A percentile compares a stretch with the other conserved stretches of the same genome.
phyloP scores from a whole-genome alignment of 257 asterid genomes.

The Scutellaria galericulata region DNA sequence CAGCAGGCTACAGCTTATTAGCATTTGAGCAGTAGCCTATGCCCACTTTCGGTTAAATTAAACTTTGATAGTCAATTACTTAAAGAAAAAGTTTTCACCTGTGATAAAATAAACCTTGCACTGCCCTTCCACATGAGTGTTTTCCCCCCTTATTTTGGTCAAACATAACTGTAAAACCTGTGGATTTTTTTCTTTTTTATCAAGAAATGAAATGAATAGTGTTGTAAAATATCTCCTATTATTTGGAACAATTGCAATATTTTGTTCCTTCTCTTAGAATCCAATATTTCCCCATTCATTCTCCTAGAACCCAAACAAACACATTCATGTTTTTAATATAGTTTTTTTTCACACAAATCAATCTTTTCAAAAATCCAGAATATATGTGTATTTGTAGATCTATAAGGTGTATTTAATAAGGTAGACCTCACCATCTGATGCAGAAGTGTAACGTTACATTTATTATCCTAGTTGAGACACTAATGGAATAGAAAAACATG shows the following conservation, averaged over 20 bases:
- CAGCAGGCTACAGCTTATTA: constrained; percentile 4
- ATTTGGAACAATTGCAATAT: not conserved
- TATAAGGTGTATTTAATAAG: not conserved
- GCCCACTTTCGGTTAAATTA: not conserved
- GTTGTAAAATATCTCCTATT: not conserved
- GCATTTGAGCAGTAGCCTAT: not conserved
- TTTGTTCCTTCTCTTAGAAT: not conserved
- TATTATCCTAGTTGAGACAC: constrained; percentile 2
- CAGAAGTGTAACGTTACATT: not conserved
- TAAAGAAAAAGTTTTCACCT: not conserved
- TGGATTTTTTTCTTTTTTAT: not conserved
- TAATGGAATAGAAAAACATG: not conserved
- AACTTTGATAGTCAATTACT: not conserved
- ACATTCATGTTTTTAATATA: too few species aligned
- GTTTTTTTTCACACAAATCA: too few species aligned
- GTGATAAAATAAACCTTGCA: not conserved
- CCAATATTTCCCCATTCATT: not conserved
- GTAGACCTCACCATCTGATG: not conserved
- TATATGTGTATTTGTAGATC: not conserved
- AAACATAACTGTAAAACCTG: not conserved
- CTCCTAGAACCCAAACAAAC: not conserved
- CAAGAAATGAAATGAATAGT: constrained; percentile 2
- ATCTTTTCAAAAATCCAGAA: not conserved
- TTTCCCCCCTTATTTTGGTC: constrained; percentile 9
- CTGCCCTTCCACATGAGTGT: not conserved